Base-by-base conservation (phyloP, 768 basidiomycete species). In the Rhodosporidiobolus odoratus region DNA sequence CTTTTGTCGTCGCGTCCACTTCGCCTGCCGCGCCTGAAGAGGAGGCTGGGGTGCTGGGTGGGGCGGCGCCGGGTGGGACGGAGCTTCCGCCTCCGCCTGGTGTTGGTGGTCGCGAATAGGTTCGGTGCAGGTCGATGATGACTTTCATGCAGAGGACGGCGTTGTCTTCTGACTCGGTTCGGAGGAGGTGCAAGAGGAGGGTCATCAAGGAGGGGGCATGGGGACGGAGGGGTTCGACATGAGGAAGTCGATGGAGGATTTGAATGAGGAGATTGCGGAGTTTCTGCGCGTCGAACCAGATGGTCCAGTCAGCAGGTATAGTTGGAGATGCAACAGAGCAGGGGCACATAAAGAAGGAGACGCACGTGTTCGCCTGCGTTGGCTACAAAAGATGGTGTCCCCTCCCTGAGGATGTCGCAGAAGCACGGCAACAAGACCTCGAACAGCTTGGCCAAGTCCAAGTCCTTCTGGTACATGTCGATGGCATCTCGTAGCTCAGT, bases 101-200 rank as follows among this genome's bases (percentile, higher is more conserved):
- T 27, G 64, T 34, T 0, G 69, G 59, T 58, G 89, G 81, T 16
- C 84, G 80, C 76, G 89, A 86, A 78, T 89, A 90, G 60, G 84
- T 86, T 58, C 95, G 86, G 76, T 90, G 85, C 30, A 93, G 83
- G 80, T 99, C 95, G 68, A 92, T 88, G 77, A 96, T 84, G 65
- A 88, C 89, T 81, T 97, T 98, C 84, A 93, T 91, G 65, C 89
- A 89, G 3, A 87, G 84, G 40, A 89, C 84, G 4, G 91, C 96
- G 77, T 93, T 94, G 78, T 99, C 96, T 80, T 99, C 96, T 78
- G 96, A 97, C 82, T 99, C 96, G 74, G 85, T 82, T 34, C 89
- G 87, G 38, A 98, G 83, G 62, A 92, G 83, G 71, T 91, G 84
- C 45, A 97, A 83, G 86, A 96, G 87, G 62, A 91, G 87, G 64